Percentiles rank a stretch among this genome's conserved stretches.
phyloP scores from a whole-genome alignment of 23 red algal genomes.

The Pyropia haitanensis region DNA sequence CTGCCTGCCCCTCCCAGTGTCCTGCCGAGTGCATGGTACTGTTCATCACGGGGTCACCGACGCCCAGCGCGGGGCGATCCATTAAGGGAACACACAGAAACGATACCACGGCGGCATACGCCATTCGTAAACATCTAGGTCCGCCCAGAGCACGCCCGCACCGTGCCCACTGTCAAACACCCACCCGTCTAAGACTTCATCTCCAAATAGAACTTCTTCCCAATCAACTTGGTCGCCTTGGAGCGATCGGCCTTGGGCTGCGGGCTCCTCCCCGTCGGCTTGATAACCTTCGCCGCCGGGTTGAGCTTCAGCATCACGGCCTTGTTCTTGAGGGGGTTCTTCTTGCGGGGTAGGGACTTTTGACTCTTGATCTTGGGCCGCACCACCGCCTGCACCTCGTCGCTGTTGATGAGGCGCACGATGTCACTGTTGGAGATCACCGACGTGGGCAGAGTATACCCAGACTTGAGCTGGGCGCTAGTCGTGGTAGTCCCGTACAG shows the following conservation, averaged over 20 bases:
- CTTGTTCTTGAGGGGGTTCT: constrained; percentile 91
- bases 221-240: constrained; percentile 23
- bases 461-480: constrained; percentile 49
- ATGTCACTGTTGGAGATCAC: constrained; percentile 86
- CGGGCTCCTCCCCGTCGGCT: constrained; percentile 11
- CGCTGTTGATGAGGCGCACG: constrained; percentile 90
- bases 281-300: constrained; percentile 45
- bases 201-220: constrained; percentile 29
- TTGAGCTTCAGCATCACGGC: constrained; percentile 88
- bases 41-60: too few relatives aligned
- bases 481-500: constrained; percentile 71
- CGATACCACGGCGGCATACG: too few relatives aligned
- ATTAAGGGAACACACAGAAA: too few relatives aligned
- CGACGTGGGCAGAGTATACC: constrained; percentile 56
- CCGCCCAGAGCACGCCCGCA: too few relatives aligned
- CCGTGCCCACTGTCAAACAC: too few relatives aligned
- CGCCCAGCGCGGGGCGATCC: too few relatives aligned
- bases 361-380: constrained; percentile 35
- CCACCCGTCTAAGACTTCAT: constrained; percentile 8
- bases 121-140: too few relatives aligned
- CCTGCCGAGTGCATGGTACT: too few relatives aligned
- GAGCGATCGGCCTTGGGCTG: constrained; percentile 17
- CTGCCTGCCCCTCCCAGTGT: too few relatives aligned
- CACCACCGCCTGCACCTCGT: constrained; percentile 90
- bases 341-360: constrained; percentile 56